Percentiles rank a stretch among this genome's conserved stretches.
These are phyloP conservation scores for Yamadazyma buinensis DNA, from an alignment of 1,139 yeast species.

Conservation along the genomic window DNA sequence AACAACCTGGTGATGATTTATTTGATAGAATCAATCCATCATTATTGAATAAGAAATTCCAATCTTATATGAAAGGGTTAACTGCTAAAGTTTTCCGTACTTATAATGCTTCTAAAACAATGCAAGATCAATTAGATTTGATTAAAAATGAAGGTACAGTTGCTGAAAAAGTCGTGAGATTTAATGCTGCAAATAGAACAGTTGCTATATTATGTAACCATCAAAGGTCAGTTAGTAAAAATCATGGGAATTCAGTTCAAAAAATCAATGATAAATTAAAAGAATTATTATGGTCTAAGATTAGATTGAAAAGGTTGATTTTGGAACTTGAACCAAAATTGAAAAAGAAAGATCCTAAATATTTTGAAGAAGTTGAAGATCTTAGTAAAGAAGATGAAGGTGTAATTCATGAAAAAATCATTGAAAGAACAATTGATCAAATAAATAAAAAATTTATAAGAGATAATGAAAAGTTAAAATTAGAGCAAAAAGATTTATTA, in stretches of 20 bases:
- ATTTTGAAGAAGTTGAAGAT: constrained; percentile 70
- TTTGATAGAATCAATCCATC: constrained; percentile 89
- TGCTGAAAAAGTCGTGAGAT: constrained; percentile 80
- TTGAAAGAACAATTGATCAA: constrained; percentile 61
- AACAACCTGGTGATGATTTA: constrained; percentile 85
- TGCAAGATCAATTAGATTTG: constrained; percentile 89
- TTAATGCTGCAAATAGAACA: constrained; percentile 91
- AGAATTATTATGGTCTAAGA: constrained; percentile 82
- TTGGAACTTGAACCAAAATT: constrained; percentile 58
- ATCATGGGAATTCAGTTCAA: constrained; percentile 75
- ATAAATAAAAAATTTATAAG: constrained; percentile 61
- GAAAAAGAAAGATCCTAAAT: constrained; percentile 50
- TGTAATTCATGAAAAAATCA: constrained; percentile 52
- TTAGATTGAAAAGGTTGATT: constrained; percentile 69
- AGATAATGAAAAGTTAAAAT: constrained; percentile 71
- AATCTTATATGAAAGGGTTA: constrained; percentile 85
- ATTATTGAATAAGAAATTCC: constrained; percentile 79
- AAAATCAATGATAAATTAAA: constrained; percentile 72
- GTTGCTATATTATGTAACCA: constrained; percentile 97
- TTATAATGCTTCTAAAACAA: constrained; percentile 91
- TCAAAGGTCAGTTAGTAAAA: constrained; percentile 87
- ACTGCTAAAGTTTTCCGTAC: constrained; percentile 98
- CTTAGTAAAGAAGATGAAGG: constrained; percentile 61
- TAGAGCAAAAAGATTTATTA: constrained; percentile 51
- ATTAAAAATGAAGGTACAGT: constrained; percentile 83